phyloP scores from a whole-genome alignment of 2,329 filamentous ascomycete genomes.

The Byssochlamys sp. region DNA sequence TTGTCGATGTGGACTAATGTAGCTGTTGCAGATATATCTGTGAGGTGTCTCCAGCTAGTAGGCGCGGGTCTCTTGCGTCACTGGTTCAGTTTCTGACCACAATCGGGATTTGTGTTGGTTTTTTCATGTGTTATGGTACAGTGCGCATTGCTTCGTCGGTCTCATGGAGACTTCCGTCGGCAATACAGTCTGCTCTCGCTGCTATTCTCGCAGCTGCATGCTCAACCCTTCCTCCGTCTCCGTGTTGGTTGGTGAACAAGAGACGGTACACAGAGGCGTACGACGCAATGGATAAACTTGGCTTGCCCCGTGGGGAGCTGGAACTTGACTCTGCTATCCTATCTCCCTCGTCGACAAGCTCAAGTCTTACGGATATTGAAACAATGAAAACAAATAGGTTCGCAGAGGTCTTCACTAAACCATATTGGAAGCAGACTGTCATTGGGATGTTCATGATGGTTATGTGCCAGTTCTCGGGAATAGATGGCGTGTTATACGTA shows the following conservation, averaged over 20 bases:
- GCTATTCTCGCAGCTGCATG: background rate
- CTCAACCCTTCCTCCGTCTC: background rate
- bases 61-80: background rate
- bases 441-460: background rate
- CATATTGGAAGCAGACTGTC: background rate
- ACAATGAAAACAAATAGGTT: background rate
- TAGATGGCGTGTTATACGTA: background rate
- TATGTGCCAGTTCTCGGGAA: background rate
- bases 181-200: background rate
- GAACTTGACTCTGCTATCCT: background rate
- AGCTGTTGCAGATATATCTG: background rate
- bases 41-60: background rate
- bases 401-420: background rate
- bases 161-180: conserved; percentile 1
- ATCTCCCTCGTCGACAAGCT: background rate
- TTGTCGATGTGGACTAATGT: background rate
- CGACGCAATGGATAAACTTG: background rate
- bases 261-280: background rate
- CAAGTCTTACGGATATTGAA: background rate
- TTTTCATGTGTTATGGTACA: background rate
- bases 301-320: background rate
- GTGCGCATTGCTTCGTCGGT: background rate
- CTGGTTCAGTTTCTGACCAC: background rate
- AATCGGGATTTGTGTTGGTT: background rate
- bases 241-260: background rate